phyloP scores from a whole-genome alignment of 23 red algal genomes.

The Gracilaria domingensis region DNA sequence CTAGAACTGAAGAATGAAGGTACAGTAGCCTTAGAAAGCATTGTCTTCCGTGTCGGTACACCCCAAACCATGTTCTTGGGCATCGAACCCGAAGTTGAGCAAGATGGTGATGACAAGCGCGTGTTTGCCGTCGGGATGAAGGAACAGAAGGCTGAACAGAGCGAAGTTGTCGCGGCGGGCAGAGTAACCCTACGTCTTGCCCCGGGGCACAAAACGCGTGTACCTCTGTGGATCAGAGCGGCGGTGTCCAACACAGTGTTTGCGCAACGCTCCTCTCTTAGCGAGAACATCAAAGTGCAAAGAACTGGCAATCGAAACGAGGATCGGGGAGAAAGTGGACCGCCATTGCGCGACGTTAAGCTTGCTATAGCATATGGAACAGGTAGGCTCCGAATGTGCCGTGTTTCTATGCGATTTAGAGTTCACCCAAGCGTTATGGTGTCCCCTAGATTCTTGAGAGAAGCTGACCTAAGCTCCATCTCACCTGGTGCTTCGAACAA shows the following conservation, averaged over 20 bases:
- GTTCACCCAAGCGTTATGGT: constrained; percentile 65
- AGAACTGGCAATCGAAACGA: constrained; percentile 18
- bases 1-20: constrained; percentile 62
- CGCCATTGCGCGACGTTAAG: constrained; percentile 12
- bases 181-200: constrained; percentile 13
- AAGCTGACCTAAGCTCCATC: constrained; percentile 24
- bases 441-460: constrained; percentile 55
- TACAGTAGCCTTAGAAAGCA: constrained; percentile 5
- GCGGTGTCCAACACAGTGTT: constrained; percentile 54
- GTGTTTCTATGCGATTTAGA: constrained; percentile 44
- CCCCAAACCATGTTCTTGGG: constrained; percentile 59
- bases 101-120: neutral
- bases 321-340: neutral
- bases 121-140: constrained; percentile 47
- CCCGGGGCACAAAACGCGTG: neutral
- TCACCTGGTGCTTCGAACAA: neutral
- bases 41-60: constrained; percentile 71
- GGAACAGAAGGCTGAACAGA: constrained; percentile 25
- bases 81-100: constrained; percentile 27
- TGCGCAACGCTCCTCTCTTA: constrained; percentile 10
- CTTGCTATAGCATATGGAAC: constrained; percentile 61
- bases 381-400: constrained; percentile 15
- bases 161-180: constrained; percentile 35
- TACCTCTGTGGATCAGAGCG: constrained; percentile 54
- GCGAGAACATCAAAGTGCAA: constrained; percentile 49